Percentiles rank a stretch among this genome's conserved stretches.
Conservation (phyloP, 345 rosid species). For the Iberis pinnata region DNA sequence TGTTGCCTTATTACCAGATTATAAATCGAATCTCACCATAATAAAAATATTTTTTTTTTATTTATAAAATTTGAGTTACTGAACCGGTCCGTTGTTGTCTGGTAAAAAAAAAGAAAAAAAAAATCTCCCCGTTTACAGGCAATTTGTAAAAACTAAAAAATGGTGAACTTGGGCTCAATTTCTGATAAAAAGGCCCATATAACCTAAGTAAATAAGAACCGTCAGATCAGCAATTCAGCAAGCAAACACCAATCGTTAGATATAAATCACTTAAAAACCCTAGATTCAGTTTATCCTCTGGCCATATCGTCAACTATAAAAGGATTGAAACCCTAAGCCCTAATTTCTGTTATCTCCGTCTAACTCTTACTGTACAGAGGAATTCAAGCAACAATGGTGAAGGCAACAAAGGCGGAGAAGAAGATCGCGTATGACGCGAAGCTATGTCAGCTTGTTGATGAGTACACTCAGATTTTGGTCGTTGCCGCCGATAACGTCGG, state of each 20-base stretch:
- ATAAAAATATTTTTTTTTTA: too few relatives aligned
- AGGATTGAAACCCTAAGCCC: constrained; percentile 20
- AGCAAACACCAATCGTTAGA: constrained; percentile 17
- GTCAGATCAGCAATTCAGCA: constrained; percentile 8
- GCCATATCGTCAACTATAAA: constrained; percentile 13
- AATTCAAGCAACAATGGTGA: constrained; percentile 23
- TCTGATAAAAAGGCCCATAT: constrained; percentile 1
- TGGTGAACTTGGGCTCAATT: background rate
- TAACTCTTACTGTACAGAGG: constrained; percentile 1
- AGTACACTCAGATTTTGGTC: constrained; percentile 54
- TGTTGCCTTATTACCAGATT: too few relatives aligned
- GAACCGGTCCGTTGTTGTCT: too few relatives aligned
- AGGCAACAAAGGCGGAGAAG: constrained; percentile 38
- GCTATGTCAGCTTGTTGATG: constrained; percentile 63
- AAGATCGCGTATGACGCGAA: constrained; percentile 55
- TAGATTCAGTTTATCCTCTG: constrained; percentile 9
- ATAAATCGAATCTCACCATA: too few relatives aligned
- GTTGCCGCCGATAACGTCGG: constrained; percentile 75
- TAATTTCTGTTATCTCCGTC: constrained; percentile 8
- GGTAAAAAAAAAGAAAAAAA: too few relatives aligned
- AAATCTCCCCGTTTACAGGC: too few relatives aligned
- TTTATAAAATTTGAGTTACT: too few relatives aligned
- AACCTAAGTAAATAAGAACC: constrained; percentile 8
- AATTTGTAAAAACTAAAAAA: too few relatives aligned
- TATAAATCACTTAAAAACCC: too few relatives aligned